Base-by-base conservation (phyloP, 345 rosid genomes). In the Leavenworthia alabamica region DNA sequence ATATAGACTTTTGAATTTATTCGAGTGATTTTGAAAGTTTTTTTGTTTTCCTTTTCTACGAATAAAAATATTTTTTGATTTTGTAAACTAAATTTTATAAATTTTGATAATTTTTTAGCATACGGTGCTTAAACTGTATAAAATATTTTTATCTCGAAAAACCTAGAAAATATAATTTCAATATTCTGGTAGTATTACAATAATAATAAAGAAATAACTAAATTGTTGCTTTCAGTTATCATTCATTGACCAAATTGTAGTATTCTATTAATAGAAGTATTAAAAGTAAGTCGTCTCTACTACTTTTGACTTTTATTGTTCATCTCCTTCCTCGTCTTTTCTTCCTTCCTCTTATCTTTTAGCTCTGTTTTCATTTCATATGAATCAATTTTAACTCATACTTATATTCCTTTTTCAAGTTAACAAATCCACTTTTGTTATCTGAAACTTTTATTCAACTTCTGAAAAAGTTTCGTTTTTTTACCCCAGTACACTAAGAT, bases 381-480 rank as follows among this genome's bases (percentile, higher is more conserved):
- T 6, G 4, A 39, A 2, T 26, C 23, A 48, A 14, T 20, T 20
- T 16, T 16, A 12, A 16, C 54, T 42, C 6, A 16, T 31, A 0
- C 3, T 15, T 23, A 20, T 20, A 3, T 43, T 29, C 27, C 51
- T 12, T 51, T 51, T 51, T 14, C 44, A 29, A 24, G 0, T 50
- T 37, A 22, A 7, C 45, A 14, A 14, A 43, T 43, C 51, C 57
- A 13, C n/a, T 6, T 51, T 4, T 51, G 28, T 27, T 3, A 2
- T 23, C n/a, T 6, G 3, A 12, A 2, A 24, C 15, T 60, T 40
- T 13, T 36, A 5, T 41, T 44, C 40, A 17, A 13, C 19, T 54
- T 54, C 33, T 4, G 29, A 19, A 11, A 50, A 60, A 62, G 56
- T 53, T 69, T 68, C 12, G 26, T n/a, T 44, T 52, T 44, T 43